Evolutionary conservation across 257 asterid species (phyloP), one percentile per base, ranked within the genome.

Genomic region (Solanum ahanhuiri): DNA sequence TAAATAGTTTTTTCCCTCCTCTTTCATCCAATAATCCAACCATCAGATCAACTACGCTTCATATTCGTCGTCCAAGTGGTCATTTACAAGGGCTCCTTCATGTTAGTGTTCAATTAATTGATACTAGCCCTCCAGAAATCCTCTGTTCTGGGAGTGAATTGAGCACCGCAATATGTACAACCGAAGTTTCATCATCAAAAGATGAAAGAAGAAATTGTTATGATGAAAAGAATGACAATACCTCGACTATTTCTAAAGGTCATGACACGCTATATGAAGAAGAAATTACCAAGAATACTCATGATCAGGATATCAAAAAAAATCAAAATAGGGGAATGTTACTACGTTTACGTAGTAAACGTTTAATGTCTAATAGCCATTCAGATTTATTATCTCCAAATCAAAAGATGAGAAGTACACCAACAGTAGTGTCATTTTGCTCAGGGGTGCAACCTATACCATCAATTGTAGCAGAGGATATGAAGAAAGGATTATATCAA

Each of bases 61-160:
- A 85, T 58, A 72, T 96, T n/a, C 88, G 91, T 67, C 95, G 95
- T 20, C 96, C 98, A 6, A 87, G 96, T 0, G 99, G 98, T 3
- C 94, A 93, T 86, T 51, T 95, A 12, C 92, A 91, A 76, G 99
- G 99, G 6, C 91, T 90, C 2, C 89, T 95, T 43, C 88, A 90
- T 76, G 91, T 96, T 28, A 91, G 91, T 41, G 90, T 93, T 60
- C 94, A 91, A 83, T 91, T 96, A 6, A 58, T 91, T 0, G 95
- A 91, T 31, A 90, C 85, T 37, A 39, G 37, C 11, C 34, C 39
- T 83, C 87, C 39, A 2, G 64, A 51, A 28, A 84, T 70, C 7
- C 83, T 82, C 34, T 30, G 72, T 6, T 45, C 28, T 48, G 88
- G 86, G 31, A 83, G 89, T 9, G 93, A 94, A 51, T 77, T 87